Evolutionary conservation across 805 yeast species (phyloP).

Genomic region (Nakazawaea anatomiae): DNA sequence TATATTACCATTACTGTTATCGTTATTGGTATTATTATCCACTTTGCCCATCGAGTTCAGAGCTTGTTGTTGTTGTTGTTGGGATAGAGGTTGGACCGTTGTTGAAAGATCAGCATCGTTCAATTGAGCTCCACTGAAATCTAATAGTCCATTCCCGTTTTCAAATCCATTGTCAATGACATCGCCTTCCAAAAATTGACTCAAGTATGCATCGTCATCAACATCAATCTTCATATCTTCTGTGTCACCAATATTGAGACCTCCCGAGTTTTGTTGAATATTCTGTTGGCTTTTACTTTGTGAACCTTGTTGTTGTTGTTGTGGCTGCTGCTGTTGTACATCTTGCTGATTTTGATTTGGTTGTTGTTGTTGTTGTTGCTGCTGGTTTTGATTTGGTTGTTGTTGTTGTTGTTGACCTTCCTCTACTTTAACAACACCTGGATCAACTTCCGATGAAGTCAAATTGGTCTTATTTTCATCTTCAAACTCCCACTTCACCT

Average conservation of each 20-base stretch:
- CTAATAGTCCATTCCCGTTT: background rate
- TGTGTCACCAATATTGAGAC: background rate
- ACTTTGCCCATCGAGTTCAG: background rate
- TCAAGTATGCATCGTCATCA: conserved; percentile 9
- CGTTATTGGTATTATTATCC: background rate
- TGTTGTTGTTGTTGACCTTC: background rate
- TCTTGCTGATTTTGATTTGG: background rate
- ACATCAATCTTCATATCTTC: conserved; percentile 4
- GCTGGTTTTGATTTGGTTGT: background rate
- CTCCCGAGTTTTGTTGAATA: too few relatives aligned
- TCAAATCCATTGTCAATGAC: conserved; percentile 1
- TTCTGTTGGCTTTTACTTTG: too few relatives aligned
- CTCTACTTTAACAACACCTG: background rate
- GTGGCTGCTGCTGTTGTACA: background rate
- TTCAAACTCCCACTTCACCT: conserved; percentile 1
- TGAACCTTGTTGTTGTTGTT: background rate
- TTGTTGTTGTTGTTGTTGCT: background rate
- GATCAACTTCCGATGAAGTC: background rate
- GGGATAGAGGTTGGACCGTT: too few relatives aligned
- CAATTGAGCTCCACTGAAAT: background rate
- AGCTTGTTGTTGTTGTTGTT: too few relatives aligned
- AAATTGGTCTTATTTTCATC: background rate
- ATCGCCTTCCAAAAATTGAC: conserved; percentile 9
- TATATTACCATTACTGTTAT: background rate
- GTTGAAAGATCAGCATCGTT: too few relatives aligned